phyloP scores from a whole-genome alignment of 1,284 basidiomycete genomes.

The Ustilago trichophora region DNA sequence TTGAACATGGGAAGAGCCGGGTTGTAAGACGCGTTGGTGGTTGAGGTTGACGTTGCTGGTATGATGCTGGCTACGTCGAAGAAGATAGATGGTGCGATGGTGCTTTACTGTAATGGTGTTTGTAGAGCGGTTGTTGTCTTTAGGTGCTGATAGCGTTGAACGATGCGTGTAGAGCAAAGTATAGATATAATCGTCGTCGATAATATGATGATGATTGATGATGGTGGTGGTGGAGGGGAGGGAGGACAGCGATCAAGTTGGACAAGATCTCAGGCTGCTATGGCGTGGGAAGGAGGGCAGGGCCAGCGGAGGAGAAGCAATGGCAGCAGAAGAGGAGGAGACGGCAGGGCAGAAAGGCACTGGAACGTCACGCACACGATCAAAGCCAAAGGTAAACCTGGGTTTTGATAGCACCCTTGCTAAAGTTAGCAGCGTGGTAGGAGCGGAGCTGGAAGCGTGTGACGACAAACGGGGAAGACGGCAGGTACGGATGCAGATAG shows the following conservation, averaged over 20 bases:
- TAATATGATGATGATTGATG: constrained; percentile 4
- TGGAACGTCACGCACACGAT: constrained; percentile 9
- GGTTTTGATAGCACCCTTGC: constrained; percentile 17
- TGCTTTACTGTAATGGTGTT: background rate
- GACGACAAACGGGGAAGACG: constrained; percentile 15
- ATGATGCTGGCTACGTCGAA: constrained; percentile 2
- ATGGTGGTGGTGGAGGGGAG: background rate
- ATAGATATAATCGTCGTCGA: background rate
- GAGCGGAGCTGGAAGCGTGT: constrained; percentile 14
- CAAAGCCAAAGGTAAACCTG: constrained; percentile 12
- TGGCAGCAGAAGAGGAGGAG: background rate
- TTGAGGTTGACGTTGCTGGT: background rate
- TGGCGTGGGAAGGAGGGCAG: background rate
- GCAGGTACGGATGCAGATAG: background rate
- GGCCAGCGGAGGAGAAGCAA: background rate
- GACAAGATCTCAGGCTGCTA: background rate
- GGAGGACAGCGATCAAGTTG: background rate
- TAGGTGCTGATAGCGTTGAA: background rate
- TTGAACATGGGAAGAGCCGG: constrained; percentile 4
- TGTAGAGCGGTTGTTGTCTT: constrained; percentile 2
- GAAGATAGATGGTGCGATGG: background rate
- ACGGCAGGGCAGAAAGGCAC: background rate
- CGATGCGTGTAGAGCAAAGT: too few relatives aligned
- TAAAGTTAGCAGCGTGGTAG: constrained; percentile 6
- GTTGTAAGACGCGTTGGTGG: background rate